Evolutionary conservation across 2,329 filamentous ascomycete genomes (phyloP), one percentile per base, ranked within the genome.

Genomic region (Aspergillus felis): DNA sequence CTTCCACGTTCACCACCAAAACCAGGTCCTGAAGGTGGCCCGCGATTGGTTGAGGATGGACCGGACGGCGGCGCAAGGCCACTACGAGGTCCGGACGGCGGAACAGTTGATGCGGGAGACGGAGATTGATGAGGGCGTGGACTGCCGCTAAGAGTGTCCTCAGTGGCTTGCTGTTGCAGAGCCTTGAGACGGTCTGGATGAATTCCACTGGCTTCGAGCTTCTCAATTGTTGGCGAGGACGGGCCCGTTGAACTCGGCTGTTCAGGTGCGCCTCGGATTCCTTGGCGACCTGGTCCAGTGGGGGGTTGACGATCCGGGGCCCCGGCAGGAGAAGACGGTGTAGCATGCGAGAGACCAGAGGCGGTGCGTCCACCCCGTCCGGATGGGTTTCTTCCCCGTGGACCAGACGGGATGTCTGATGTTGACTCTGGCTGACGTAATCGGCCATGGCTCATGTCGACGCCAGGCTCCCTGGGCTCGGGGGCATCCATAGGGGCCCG

Each of bases 151-250:
- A 63, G 62, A 38, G 64, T 59, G 27, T 64, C 64, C 2, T 62
- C 60, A 5, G 66, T 51, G 22, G 66, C 62, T 58, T 71, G 71
- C 50, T 70, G 66, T 57, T 75, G 73, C 35, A 79, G 73, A 41
- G 77, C 75, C 44, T 76, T 78, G 49, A 83, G 68, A 41, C 82
- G 77, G 64, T 83, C 82, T 10, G 82, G 82, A 65, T 84, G 82
- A 49, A 85, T 77, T 32, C 81, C 80, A 24, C 73, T 69, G 17
- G 74, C 68, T 38, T 79, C 76, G 46, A 69, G 61, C 32, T 62
- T 65, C 9, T 71, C 71, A 10, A 67, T 52, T 29, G 70, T 67
- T 6, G 73, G 68, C 44, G 74, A 70, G 17, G 74, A 66, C 12
- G 67, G 56, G 29, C 66, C 63, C n/a, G 68, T 42, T 44, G 67